Percentiles rank a stretch among this genome's conserved stretches.
Conservation (phyloP, 495 filamentous ascomycete genomes). For the Penicillium diatomitis region DNA sequence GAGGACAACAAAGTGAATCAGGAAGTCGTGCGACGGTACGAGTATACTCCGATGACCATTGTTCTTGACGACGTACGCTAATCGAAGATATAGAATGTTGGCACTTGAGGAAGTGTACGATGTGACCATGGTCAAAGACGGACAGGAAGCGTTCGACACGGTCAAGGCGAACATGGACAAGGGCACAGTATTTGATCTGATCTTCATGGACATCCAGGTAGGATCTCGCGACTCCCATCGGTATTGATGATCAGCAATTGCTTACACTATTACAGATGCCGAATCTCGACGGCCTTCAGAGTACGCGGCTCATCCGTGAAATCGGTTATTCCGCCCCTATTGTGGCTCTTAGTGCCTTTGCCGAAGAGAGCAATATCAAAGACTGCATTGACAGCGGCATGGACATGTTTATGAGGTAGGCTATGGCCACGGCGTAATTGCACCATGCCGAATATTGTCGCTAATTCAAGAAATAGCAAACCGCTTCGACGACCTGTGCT, state of each 20-base stretch:
- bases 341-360: conserved; percentile 82
- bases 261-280: conserved; percentile 55
- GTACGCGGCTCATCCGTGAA: conserved; percentile 75
- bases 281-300: conserved; percentile 80
- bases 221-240: background rate
- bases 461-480: conserved; percentile 37
- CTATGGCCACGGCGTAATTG: background rate
- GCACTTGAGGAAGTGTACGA: conserved; percentile 65
- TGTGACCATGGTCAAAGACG: conserved; percentile 74
- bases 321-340: conserved; percentile 86
- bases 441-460: too few relatives aligned
- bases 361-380: conserved; percentile 82
- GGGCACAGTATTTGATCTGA: conserved; percentile 63
- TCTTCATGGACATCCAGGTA: conserved; percentile 80
- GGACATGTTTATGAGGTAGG: conserved; percentile 54
- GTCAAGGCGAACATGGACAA: conserved; percentile 76
- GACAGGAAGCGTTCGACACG: conserved; percentile 78
- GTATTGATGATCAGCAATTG: conserved; percentile 1
- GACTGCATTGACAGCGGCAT: conserved; percentile 72
- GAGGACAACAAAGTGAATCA: conserved; percentile 96
- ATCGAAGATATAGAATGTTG: conserved; percentile 37
- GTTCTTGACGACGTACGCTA: too few relatives aligned
- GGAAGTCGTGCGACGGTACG: conserved; percentile 66
- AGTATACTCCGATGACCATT: too few relatives aligned
- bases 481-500: conserved; percentile 76